Evolutionary conservation across 2,329 filamentous ascomycete genomes (phyloP).

Genomic region (Paracamarosporium sp.): DNA sequence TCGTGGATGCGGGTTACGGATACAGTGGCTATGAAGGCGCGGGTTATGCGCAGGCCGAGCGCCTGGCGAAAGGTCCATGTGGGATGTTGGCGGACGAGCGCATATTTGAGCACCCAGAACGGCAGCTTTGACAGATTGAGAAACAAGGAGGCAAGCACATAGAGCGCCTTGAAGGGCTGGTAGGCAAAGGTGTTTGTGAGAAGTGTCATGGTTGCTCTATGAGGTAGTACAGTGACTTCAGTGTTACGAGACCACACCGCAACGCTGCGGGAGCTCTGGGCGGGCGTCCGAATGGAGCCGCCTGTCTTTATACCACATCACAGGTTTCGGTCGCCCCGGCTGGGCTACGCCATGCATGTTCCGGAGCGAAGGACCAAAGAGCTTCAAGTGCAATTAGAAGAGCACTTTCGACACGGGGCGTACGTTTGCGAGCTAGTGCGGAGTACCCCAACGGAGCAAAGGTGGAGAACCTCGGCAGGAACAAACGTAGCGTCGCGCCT

Average conservation of each 20-base stretch:
- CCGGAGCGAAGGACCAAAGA: not conserved
- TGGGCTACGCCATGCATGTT: not conserved
- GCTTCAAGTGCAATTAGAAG: not conserved
- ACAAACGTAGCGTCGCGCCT: not conserved
- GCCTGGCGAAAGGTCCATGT: conserved; percentile 50
- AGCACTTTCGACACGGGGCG: not conserved
- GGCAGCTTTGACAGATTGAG: conserved; percentile 47
- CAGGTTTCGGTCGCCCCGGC: not conserved
- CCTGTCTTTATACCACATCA: not conserved
- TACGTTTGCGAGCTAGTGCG: not conserved
- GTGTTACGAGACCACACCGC: not conserved
- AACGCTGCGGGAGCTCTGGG: not conserved
- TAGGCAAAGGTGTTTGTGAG: conserved; percentile 32
- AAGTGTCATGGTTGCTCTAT: conserved; percentile 20
- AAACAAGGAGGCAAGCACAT: conserved; percentile 42
- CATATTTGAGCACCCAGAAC: conserved; percentile 49
- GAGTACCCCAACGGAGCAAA: not conserved
- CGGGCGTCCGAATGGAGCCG: not conserved
- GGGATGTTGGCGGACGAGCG: conserved; percentile 47
- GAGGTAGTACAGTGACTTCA: not conserved
- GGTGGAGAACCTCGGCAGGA: not conserved
- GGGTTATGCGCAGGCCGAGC: conserved; percentile 42
- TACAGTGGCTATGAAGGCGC: conserved; percentile 39
- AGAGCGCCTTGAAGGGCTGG: conserved; percentile 52
- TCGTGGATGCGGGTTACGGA: conserved; percentile 34